phyloP scores from a whole-genome alignment of 2,329 filamentous ascomycete species.

The Ramichloridium luteum region DNA sequence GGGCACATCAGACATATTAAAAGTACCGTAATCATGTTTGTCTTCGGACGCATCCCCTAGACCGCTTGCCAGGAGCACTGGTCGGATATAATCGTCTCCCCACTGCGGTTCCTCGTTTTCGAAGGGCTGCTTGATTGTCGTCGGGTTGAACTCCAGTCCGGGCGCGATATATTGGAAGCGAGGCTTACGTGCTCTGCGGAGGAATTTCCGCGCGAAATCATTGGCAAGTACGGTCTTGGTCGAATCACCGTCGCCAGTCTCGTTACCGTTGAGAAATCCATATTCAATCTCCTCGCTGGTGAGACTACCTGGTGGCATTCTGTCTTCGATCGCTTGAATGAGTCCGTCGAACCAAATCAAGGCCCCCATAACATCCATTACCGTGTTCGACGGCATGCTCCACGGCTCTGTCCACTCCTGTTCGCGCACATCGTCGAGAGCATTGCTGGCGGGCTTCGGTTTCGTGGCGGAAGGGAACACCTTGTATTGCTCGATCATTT shows the following conservation, averaged over 20 bases:
- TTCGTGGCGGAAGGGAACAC: not conserved
- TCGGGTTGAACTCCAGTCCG: conserved; percentile 3
- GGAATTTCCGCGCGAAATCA: conserved; percentile 7
- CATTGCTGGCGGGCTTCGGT: not conserved
- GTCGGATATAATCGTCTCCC: not conserved
- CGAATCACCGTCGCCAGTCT: no score
- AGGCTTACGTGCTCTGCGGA: conserved; percentile 5
- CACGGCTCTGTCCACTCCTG: not conserved
- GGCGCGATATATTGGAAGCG: conserved; percentile 8
- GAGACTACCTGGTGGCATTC: no score
- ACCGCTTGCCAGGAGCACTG: not conserved
- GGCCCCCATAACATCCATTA: not conserved
- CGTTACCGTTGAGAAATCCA: no score
- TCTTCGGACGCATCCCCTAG: not conserved
- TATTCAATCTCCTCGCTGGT: no score
- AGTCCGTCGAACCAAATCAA: not conserved
- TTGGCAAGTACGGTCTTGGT: no score
- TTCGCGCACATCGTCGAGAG: no score
- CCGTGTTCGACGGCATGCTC: not conserved
- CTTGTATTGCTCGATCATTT: not conserved
- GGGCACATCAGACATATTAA: no score
- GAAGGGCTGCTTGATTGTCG: not conserved
- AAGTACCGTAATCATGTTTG: no score
- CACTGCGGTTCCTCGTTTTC: no score
- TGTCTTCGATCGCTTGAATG: not conserved